Base-by-base conservation (phyloP, 441 rosid species). In the Brassica balearica region DNA sequence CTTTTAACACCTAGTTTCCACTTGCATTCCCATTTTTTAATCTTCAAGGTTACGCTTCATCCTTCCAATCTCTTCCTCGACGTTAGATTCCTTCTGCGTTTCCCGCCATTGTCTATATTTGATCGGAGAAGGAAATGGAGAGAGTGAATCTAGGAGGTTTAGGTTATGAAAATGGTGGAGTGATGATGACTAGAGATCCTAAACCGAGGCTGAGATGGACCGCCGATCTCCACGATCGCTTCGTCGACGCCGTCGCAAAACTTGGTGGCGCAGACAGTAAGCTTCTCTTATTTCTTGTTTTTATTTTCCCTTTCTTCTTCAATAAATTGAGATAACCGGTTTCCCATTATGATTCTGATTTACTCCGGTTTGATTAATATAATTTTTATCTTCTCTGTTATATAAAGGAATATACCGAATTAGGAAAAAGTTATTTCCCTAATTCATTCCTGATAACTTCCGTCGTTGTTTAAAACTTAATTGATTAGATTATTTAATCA, bases 161-260 rank as follows among this genome's bases (percentile, higher is more conserved):
- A 20, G 76, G 81, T 2, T 83, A 77, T 29, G 84, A 82, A 48
- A 91, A 88, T 63, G 88, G 87, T 25, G 93, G 93, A 65, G 90
- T 92, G 9, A 86, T 88, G 84, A 86, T 91, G 95, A 91, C 89
- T 0, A 89, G 99, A 86, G 95, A 90, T 77, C 91, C 90, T 10
- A 90, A 87, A 81, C 92, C 92, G 0, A 74, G 95, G 74, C 82
- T 90, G 0, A 72, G 95, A 68, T 90, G 95, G 95, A 88, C 95
- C 10, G 81, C 91, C 17, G 92, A 90, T 82, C 95, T 90, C 68
- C 95, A 90, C 51, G 89, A 90, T 59, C 84, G 91, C 46, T 90
- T 90, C 65, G 90, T 90, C 60, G 91, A 86, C 38, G 92, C 95
- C 56, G 92, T 90, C 71, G 82, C 92, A 8, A 85, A 84, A 71